These are phyloP conservation scores for Ogataea minuta DNA, from an alignment of 805 yeast genomes.

Conservation along the genomic window DNA sequence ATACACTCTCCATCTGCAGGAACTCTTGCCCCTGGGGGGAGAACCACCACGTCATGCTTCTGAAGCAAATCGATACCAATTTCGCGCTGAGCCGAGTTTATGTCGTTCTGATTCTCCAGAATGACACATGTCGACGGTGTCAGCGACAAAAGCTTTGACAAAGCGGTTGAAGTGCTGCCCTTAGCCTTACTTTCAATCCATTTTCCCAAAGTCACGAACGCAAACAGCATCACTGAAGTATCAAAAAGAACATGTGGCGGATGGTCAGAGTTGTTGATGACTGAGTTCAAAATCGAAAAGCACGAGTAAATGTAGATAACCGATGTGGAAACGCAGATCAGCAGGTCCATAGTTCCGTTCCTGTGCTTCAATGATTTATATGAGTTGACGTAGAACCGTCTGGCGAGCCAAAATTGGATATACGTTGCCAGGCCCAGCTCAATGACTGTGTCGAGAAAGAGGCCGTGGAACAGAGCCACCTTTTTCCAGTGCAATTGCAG, in stretches of 20 bases:
- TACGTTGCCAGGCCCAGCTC: constrained; percentile 57
- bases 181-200: constrained; percentile 89
- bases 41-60: constrained; percentile 67
- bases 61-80: constrained; percentile 80
- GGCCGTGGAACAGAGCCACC: constrained; percentile 45
- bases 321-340: constrained; percentile 78
- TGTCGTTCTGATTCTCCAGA: constrained; percentile 40
- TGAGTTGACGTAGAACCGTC: constrained; percentile 63
- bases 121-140: constrained; percentile 77
- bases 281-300: constrained; percentile 52
- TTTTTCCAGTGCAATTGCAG: constrained; percentile 13
- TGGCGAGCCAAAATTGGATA: constrained; percentile 67
- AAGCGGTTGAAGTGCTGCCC: constrained; percentile 87
- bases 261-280: constrained; percentile 39
- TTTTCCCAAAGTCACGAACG: constrained; percentile 86
- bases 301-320: constrained; percentile 76
- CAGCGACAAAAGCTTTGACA: constrained; percentile 74
- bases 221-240: constrained; percentile 78
- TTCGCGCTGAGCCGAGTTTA: constrained; percentile 35
- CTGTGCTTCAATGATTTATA: constrained; percentile 63
- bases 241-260: constrained; percentile 80
- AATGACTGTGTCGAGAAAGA: constrained; percentile 61
- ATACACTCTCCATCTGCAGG: constrained; percentile 90
- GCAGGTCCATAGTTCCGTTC: constrained; percentile 87
- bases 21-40: constrained; percentile 82